phyloP scores from a whole-genome alignment of 2,329 filamentous ascomycete genomes.

The Seiridium cupressi region DNA sequence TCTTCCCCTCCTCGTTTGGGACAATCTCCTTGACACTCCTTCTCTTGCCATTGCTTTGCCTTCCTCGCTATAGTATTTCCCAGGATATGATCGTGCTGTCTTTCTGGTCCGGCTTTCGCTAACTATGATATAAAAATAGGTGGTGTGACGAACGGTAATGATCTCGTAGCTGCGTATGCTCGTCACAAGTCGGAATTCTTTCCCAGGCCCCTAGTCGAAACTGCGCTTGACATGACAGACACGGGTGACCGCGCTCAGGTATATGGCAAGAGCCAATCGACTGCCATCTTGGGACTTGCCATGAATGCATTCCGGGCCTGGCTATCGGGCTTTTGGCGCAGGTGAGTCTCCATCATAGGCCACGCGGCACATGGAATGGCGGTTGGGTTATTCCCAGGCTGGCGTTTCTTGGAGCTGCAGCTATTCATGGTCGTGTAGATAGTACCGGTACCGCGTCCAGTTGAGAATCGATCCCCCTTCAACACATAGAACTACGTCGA shows the following conservation, averaged over 20 bases:
- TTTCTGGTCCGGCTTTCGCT: too few species aligned
- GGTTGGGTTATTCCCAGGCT: too few species aligned
- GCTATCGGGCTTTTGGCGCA: slow-evolving; percentile 12
- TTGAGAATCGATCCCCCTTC: too few species aligned
- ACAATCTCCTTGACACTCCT: neutral
- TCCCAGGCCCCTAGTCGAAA: slow-evolving; percentile 40
- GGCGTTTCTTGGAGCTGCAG: too few species aligned
- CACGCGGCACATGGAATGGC: too few species aligned
- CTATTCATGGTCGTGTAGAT: too few species aligned
- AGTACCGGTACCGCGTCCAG: too few species aligned
- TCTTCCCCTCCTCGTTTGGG: neutral
- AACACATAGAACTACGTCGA: too few species aligned
- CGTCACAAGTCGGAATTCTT: slow-evolving; percentile 39
- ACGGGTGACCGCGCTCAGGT: slow-evolving; percentile 46
- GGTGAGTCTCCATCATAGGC: neutral
- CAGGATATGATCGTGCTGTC: neutral
- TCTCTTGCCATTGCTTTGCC: neutral
- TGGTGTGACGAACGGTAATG: slow-evolving; percentile 56
- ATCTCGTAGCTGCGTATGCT: slow-evolving; percentile 52
- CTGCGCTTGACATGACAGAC: slow-evolving; percentile 41
- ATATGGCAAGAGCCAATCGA: slow-evolving; percentile 36
- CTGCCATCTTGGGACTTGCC: slow-evolving; percentile 30
- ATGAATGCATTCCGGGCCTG: slow-evolving; percentile 38
- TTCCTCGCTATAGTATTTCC: neutral
- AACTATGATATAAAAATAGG: slow-evolving; percentile 26